Conservation (phyloP, 352 stramenopile species). For the Blastocystis sp. region DNA sequence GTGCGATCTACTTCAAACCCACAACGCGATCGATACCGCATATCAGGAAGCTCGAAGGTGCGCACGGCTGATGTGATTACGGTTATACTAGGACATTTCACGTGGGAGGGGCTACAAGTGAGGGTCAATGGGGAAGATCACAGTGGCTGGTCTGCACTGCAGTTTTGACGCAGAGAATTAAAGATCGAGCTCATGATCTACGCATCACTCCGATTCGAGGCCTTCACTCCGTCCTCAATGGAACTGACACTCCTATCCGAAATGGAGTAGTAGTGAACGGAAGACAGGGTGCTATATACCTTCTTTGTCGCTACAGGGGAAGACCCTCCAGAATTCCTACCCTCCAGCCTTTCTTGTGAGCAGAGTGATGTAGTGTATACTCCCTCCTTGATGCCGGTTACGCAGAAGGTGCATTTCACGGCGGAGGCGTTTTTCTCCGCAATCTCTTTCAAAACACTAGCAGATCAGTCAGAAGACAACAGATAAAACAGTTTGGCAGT, state of each 20-base stretch:
- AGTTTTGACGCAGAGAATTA: neutral
- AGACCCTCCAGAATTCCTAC: neutral
- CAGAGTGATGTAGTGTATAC: conserved; percentile 32
- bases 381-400: conserved; percentile 24
- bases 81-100: conserved; percentile 10
- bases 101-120: conserved; percentile 27
- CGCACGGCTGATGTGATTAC: neutral
- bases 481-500: conserved; percentile 38
- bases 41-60: neutral
- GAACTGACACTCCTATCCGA: neutral
- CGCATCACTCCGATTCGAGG: neutral
- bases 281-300: conserved; percentile 4
- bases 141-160: neutral
- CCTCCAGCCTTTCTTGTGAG: conserved; percentile 5
- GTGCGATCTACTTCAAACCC: conserved; percentile 5
- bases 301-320: neutral
- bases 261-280: conserved; percentile 56
- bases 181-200: conserved; percentile 59
- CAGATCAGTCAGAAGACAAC: neutral
- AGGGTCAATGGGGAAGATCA: neutral
- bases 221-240: conserved; percentile 22
- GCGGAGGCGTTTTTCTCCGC: conserved; percentile 4
- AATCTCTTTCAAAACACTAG: conserved; percentile 46
- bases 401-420: conserved; percentile 4
- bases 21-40: neutral